Evolutionary conservation across 345 rosid species (phyloP), one percentile per base, ranked within the genome.

Genomic region (Syzygium jambos): DNA sequence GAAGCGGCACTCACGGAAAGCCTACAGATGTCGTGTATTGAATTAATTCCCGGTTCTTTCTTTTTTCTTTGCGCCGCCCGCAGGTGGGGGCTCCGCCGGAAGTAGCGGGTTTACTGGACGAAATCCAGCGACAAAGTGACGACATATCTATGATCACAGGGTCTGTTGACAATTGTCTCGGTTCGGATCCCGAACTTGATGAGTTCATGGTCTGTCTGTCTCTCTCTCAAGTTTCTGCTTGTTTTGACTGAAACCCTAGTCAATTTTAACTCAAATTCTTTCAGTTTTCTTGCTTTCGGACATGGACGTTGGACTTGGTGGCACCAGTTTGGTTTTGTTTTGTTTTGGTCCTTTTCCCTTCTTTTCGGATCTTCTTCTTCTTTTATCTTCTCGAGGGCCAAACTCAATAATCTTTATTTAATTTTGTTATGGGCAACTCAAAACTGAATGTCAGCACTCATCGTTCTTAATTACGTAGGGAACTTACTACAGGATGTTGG

Each of bases 81-180:
- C 89, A 94, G 95, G 94, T 94, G 43, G 96, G 96, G 55, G 94
- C 94, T 9, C 93, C 96, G 41, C 91, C 95, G 87, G 93, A 91
- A 91, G 87, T 90, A 73, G 90, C 92, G 19, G 53, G 49, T 63
- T 9, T 92, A 22, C 86, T 94, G 56, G 95, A 94, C 65, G 84
- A 55, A 21, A 87, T 87, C 88, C 78, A 29, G 77, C 88, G 54
- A 23, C 77, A 82, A 57, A 87, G 85, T 56, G 77, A 43, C 54
- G 85, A 12, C 49, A 4, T 73, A 38, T 38, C 82, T 73, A 21
- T 55, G 46, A 13, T 68, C 27, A 25, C 25, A 41, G 49, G 29
- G 53, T 83, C 49, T 53, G 34, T 56, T 54, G 29, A 59, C 52
- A 21, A 29, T 51, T 73, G 87, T 87, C 88, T 86, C 65, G 95